Base-by-base conservation (phyloP, 2,329 filamentous ascomycete genomes). In the Colletotrichum lini region DNA sequence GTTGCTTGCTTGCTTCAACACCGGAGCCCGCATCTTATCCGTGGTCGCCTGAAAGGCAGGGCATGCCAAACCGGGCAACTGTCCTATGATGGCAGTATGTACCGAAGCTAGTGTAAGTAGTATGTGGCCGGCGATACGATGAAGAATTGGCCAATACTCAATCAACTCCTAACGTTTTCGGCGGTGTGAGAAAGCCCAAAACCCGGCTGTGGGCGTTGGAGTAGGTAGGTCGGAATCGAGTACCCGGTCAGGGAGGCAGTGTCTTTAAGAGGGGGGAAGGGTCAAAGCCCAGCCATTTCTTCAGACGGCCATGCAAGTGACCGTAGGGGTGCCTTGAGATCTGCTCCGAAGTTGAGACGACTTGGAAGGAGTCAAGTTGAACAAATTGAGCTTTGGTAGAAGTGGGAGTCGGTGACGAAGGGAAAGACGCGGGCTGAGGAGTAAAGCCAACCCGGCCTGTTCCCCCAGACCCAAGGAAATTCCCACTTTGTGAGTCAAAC, bases 241-340 rank as follows among this genome's bases (percentile, higher is more conserved):
- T 67, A 38, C 16, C 35, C n/a, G 35, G 57, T 57, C 65, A 30
- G 54, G 18, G 23, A 57, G 52, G 44, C 57, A 56, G 64, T 44
- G 64, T 68, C 21, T 38, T 67, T 52, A 18, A 61, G 64, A 62
- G 65, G 38, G 30, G 56, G 50, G 18, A 30, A 53, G 52, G 68
- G 68, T 71, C 68, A 71, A 68, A 71, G 64, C 64, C 65, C 50
- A 45, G 52, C 52, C 68, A 71, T 71, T 45, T 61, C 68, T 61
- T 71, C 64, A 68, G 68, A 68, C 50, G 50, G 38, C 68, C 68
- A 67, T 62, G 16, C 44, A n/a, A 21, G 40, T n/a, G 64, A 50
- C 38, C 15, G 53, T 23, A 38, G 15, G n/a, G 21, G 18, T 15
- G 38, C 23, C 12, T 53, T 40, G 44, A 9, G 10, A 59, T 57